Percentiles rank a stretch among this genome's conserved stretches.
Evolutionary conservation across 163 green algal genomes (phyloP).

Genomic region (Chlorella variabilis): DNA sequence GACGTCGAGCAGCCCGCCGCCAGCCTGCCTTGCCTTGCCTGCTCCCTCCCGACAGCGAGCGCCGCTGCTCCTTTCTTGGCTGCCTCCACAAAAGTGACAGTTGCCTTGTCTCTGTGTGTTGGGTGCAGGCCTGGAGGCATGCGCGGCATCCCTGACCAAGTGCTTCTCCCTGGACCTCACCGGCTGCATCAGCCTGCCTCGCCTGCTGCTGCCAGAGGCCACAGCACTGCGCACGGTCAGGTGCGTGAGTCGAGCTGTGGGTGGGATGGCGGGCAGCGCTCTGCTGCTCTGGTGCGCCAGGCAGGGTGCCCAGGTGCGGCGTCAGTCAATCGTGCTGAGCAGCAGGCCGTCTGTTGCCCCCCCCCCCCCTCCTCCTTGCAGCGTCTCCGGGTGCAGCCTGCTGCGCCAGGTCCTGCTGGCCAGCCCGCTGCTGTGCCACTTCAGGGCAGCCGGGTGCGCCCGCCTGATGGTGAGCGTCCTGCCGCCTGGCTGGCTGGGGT

Average conservation of each 20-base stretch:
- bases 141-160: not conserved
- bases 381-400: constrained; percentile 17
- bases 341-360: no score
- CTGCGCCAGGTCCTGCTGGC: constrained; percentile 35
- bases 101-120: not conserved
- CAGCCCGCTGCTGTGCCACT: not conserved
- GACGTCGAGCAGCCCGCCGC: no score
- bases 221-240: constrained; percentile 12
- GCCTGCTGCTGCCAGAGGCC: constrained; percentile 34
- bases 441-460: constrained; percentile 6
- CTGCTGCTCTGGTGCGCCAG: no score
- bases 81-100: no score
- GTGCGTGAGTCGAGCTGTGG: no score
- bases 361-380: not conserved
- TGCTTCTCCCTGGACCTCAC: constrained; percentile 28
- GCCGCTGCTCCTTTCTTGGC: no score
- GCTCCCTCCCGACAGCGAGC: no score
- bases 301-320: no score
- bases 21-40: no score
- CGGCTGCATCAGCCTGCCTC: constrained; percentile 18
- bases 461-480: constrained; percentile 18
- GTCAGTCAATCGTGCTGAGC: no score
- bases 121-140: constrained; percentile 11
- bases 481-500: no score
- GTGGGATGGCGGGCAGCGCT: no score